Evolutionary conservation across 192 early-diverging fungal genomes (phyloP), one percentile per base, ranked within the genome.

Genomic region (Lobosporangium transversale): DNA sequence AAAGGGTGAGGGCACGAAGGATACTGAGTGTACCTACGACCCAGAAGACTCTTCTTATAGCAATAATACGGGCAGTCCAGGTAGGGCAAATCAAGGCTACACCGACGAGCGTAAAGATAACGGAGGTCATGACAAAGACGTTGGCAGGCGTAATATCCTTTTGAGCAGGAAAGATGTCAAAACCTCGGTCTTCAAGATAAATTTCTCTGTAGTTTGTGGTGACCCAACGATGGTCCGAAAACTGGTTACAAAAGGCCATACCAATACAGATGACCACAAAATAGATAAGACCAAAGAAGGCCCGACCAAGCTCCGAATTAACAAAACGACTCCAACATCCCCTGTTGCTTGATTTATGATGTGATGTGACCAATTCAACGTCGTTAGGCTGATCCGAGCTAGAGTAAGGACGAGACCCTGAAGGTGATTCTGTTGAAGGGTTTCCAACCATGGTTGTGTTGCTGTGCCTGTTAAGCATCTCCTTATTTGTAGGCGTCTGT

Each of bases 241-340:
- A 81, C 36, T 81, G 80, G 42, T 76, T 81, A 27, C 66, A 68
- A 31, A 81, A 81, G 20, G 80, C 64, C 66, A 74, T 66, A n/a
- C 11, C 23, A 26, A 81, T 57, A 29, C 71, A 74, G 23, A 70
- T 30, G 3, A 81, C 63, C 8, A 65, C 57, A 47, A 81, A 70
- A 45, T 36, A 61, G 49, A 81, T 6, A 7, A 65, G 20, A 2
- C 67, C 44, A 21, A 18, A 21, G 36, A 70, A 9, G 1, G 58
- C 32, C 30, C 80, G 80, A 4, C 58, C 58, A 27, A 76, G 1
- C 32, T 81, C 80, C 10, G 70, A 75, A 36, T 75, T 75, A 63
- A 66, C 42, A 32, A 44, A 66, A 23, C 63, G 63, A 42, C 40
- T 30, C 66, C 56, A 58, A 30, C 29, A 36, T 14, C 12, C 20